Evolutionary conservation across 768 basidiomycete species (phyloP).

Genomic region (Termitomyces sp.): DNA sequence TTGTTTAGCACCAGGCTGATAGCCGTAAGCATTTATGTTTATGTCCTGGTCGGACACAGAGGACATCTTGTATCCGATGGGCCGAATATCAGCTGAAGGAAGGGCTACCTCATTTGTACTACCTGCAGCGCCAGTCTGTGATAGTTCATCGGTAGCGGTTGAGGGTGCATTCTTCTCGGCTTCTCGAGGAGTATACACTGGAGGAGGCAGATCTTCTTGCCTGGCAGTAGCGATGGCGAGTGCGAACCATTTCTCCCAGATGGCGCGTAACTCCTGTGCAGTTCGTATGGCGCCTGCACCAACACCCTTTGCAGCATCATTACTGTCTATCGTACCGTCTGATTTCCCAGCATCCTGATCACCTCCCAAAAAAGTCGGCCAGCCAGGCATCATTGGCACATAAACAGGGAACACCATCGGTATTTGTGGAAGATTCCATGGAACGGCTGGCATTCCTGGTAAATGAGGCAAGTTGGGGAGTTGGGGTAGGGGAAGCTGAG

Average conservation of each 20-base stretch:
- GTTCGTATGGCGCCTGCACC: conserved; percentile 40
- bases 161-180: conserved; percentile 14
- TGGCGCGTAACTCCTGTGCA: conserved; percentile 60
- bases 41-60: conserved; percentile 63
- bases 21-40: conserved; percentile 63
- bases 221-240: conserved; percentile 45
- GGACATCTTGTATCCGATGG: conserved; percentile 41
- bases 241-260: conserved; percentile 76
- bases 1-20: conserved; percentile 48
- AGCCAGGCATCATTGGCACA: conserved; percentile 60
- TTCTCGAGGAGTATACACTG: conserved; percentile 69
- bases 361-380: conserved; percentile 61
- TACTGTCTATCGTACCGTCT: conserved; percentile 20
- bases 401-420: conserved; percentile 78
- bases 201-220: conserved; percentile 58
- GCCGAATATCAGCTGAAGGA: conserved; percentile 27
- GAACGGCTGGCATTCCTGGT: conserved; percentile 62
- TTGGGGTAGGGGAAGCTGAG: conserved; percentile 47
- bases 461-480: conserved; percentile 60
- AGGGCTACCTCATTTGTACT: conserved; percentile 11
- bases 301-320: conserved; percentile 30
- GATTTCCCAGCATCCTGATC: conserved; percentile 28
- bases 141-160: conserved; percentile 5
- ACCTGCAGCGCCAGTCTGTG: conserved; percentile 5
- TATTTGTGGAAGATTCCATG: conserved; percentile 62